Base-by-base conservation (phyloP, 2,329 filamentous ascomycete genomes). In the Aspergillus awamori region DNA sequence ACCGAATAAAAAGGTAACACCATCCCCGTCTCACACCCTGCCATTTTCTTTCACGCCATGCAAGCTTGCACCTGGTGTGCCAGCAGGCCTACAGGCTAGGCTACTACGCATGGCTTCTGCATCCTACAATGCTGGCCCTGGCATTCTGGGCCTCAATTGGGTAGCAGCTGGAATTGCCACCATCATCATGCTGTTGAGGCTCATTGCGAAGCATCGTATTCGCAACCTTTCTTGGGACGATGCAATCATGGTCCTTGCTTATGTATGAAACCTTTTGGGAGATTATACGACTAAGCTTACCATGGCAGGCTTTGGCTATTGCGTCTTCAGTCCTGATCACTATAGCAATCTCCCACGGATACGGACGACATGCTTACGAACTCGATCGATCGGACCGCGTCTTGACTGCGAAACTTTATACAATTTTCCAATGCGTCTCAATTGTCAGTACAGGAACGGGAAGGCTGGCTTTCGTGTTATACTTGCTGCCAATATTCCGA, bases 151-250 rank as follows among this genome's bases (percentile, higher is more conserved):
- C 22, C 10, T 45, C 20, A 45, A 24, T 13, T 45, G 41, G 41
- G 22, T 24, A 11, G 41, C 17, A 22, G 20, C 41, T 20, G 41
- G 41, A 11, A 6, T 22, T 8, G 55, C 59, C 28, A 45, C 43
- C 24, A 1, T 62, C 2, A 22, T 59, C 5, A 28, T 62, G 8
- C 4, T 38, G 4, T 33, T 63, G 24, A 51, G 60, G 4, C 24
- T 54, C 8, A 30, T 62, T n/a, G 60, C 59, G 10, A 61, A 64
- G 15, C 30, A 43, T 30, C 51, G 36, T 10, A 53, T 64, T 33
- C 59, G 58, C 3, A 47, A 57, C 10, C 47, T 64, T 17, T 24
- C 48, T 8, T 24, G 49, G 7, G 66, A 60, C 3, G 65, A 64
- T 28, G 13, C 64, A 1, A 49, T 55, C 28, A 48, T 64, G 17